Percentiles rank a stretch among this genome's conserved stretches.
These are phyloP conservation scores for Blastobotrys elegans DNA, from an alignment of 1,139 yeast genomes.

Conservation along the genomic window DNA sequence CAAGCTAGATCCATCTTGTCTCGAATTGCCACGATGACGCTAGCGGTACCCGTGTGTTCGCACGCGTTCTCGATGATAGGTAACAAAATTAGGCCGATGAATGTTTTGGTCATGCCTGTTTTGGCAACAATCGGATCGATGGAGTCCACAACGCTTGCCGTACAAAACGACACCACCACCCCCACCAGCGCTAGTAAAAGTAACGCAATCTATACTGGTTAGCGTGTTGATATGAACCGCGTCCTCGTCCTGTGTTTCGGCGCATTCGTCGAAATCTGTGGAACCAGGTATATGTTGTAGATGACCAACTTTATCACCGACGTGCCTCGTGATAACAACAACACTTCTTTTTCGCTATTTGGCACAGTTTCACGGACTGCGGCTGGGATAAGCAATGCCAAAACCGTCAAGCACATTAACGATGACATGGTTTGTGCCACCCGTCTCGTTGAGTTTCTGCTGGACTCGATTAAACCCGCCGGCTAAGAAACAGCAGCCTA, in stretches of 20 bases:
- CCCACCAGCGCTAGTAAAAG: slow-evolving; percentile 55
- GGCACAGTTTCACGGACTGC: slow-evolving; percentile 74
- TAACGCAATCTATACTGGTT: slow-evolving; percentile 25
- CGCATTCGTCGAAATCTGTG: slow-evolving; percentile 62
- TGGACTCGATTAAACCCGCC: slow-evolving; percentile 86
- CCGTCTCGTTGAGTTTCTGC: slow-evolving; percentile 86
- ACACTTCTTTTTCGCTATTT: slow-evolving; percentile 43
- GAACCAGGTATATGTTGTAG: slow-evolving; percentile 70
- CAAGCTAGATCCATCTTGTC: slow-evolving; percentile 96
- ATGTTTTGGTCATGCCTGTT: slow-evolving; percentile 86
- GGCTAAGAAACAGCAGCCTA: slow-evolving; percentile 92
- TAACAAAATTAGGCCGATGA: slow-evolving; percentile 85
- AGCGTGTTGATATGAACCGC: background rate
- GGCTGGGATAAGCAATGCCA: slow-evolving; percentile 87
- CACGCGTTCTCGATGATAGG: slow-evolving; percentile 99
- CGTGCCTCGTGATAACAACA: slow-evolving; percentile 83
- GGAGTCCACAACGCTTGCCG: slow-evolving; percentile 88
- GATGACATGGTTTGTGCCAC: slow-evolving; percentile 98
- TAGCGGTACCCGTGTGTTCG: slow-evolving; percentile 98
- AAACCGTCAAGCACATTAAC: slow-evolving; percentile 82
- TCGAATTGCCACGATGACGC: slow-evolving; percentile 88
- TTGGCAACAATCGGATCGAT: slow-evolving; percentile 81
- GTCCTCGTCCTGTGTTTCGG: slow-evolving; percentile 22
- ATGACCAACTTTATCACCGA: slow-evolving; percentile 71
- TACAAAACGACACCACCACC: slow-evolving; percentile 78